Base-by-base conservation (phyloP, 163 green algal species). In the Scenedesmus sp. region DNA sequence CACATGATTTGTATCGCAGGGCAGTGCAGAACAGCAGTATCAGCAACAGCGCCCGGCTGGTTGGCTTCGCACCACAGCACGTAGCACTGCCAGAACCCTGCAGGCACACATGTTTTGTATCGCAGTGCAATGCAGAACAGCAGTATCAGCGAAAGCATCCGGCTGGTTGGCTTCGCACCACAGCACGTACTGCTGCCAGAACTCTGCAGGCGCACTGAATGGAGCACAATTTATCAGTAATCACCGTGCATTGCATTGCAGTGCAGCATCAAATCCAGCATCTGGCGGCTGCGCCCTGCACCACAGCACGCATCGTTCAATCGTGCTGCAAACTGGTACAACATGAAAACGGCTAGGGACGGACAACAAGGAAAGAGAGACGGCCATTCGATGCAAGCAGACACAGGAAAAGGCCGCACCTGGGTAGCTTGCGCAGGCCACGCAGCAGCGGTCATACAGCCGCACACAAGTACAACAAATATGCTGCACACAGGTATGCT, bases 41-140 rank as follows among this genome's bases (percentile, higher is more conserved):
- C 18, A 82, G 34, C 73, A 54, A 23, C 73, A 82, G 26, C 96
- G 90, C 34, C 70, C 8, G 87, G 86, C 34, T 64, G 46, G 13
- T 83, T 79, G 1, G 56, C 66, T 66, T 98, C 97, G 90, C 97
- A 91, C 86, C 92, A 97, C 26, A 93, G 91, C 15, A 96, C 93
- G 93, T 98, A 98, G 59, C 97, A 94, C 83, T 96, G 91, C 97
- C 97, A 99, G 92, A 97, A 98, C 90, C 98, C 97, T 96, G 96
- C 66, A 57, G 52, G 57, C 2, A 26, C 77, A 84, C 34, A 46
- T 46, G 34, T 46, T 46, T 46, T 46, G 34, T 46, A 46, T 46
- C 0, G 34, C 34, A 46, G 34, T 46, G 34, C 34, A 46, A 1
- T 46, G 34, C 34, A 79, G 12, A 15, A 52, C 70, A 79, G 23